Conservation (phyloP, 1,284 basidiomycete species). For the Athelia sp. region DNA sequence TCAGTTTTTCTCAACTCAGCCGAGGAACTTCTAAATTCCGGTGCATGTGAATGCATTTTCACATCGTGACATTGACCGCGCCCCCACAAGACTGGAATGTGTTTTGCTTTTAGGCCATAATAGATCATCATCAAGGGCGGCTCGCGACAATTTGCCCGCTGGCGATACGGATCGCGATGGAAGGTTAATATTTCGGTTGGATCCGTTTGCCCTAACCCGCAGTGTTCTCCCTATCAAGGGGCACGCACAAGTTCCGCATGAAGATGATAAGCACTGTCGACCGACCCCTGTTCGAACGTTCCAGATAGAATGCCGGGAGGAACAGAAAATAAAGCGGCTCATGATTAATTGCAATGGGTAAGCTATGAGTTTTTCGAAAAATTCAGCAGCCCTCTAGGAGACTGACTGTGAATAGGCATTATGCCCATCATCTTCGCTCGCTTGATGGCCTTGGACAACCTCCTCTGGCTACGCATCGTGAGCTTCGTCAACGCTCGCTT, state of each 20-base stretch:
- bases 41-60: too few relatives aligned
- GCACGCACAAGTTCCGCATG: background rate
- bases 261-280: background rate
- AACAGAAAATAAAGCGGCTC: background rate
- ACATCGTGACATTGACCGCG: too few relatives aligned
- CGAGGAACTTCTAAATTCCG: too few relatives aligned
- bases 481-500: conserved; percentile 68
- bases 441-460: conserved; percentile 83
- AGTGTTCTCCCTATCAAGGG: too few relatives aligned
- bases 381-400: conserved; percentile 19
- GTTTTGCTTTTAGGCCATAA: too few relatives aligned
- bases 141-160: too few relatives aligned
- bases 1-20: too few relatives aligned
- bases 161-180: too few relatives aligned
- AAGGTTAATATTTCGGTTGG: too few relatives aligned
- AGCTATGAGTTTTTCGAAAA: conserved; percentile 7
- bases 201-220: too few relatives aligned
- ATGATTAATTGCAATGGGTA: background rate
- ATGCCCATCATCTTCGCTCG: conserved; percentile 93
- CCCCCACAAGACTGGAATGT: too few relatives aligned
- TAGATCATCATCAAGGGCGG: too few relatives aligned
- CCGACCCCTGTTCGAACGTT: conserved; percentile 1
- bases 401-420: conserved; percentile 62
- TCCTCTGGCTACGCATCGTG: conserved; percentile 79
- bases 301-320: background rate